Conservation (phyloP, 1,284 basidiomycete genomes). For the Puccinia triticina region DNA sequence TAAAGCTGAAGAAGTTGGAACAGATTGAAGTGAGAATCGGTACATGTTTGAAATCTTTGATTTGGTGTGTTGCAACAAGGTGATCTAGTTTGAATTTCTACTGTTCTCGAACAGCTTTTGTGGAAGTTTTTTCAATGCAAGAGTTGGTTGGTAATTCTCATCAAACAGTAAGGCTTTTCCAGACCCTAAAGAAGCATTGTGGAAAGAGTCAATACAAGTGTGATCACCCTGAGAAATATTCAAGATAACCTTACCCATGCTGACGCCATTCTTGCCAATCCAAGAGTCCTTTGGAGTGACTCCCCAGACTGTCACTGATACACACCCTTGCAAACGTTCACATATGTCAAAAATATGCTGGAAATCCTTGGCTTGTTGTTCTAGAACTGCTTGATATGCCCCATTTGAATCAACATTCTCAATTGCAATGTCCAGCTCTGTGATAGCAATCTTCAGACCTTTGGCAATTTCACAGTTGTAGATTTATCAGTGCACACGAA, state of each 20-base stretch:
- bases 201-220: background rate
- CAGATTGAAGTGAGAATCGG: background rate
- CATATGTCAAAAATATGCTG: background rate
- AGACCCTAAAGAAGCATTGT: background rate
- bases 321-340: background rate
- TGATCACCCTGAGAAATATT: background rate
- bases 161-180: background rate
- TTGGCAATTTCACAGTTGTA: background rate
- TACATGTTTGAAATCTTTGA: background rate
- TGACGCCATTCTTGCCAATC: background rate
- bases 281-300: background rate
- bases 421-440: background rate
- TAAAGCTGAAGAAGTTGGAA: too few relatives aligned
- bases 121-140: background rate
- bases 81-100: background rate
- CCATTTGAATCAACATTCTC: background rate
- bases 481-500: background rate
- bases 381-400: background rate
- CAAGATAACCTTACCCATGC: background rate
- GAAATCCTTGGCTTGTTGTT: constrained; percentile 8
- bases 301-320: background rate
- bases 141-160: background rate
- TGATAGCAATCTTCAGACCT: background rate
- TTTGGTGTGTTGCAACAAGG: too few relatives aligned
- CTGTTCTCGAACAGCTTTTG: background rate